Base-by-base conservation (phyloP, 75 land plant species). In the Cryptomeria japonica region DNA sequence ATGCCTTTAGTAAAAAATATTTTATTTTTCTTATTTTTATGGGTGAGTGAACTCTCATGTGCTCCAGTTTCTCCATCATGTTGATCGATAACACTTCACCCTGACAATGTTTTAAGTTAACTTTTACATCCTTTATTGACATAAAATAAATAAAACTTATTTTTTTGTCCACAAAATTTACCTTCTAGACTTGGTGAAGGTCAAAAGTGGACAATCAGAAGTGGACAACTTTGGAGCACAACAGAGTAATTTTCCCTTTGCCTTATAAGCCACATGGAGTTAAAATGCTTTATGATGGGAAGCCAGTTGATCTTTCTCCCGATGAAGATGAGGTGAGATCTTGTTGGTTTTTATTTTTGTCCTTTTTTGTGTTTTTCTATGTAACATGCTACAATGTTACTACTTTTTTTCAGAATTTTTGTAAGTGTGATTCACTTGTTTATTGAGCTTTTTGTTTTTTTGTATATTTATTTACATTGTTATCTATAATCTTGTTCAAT, bases 241-340 rank as follows among this genome's bases (percentile, higher is more conserved):
- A 87, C 89, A 98, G 99, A 87, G 98, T 97, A 42, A 96, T 97
- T 83, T 97, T 97, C 64, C 99, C 99, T 79, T 96, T 98, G 51
- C 92, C 99, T 39, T 97, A 97, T 91, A 89, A 92, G 87, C 94
- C 98, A 80, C 99, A 97, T 92, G 98, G 96, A 3, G 91, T 97
- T 14, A 97, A 95, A 90, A 95, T 97, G 91, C 97, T 97, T 25
- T 97, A 97, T 85, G 91, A 95, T 85, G 95, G 95, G 16, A 90
- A 96, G 86, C 93, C 95, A 42, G 98, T 97, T 87, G 93, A 93
- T 90, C 91, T 97, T 75, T 96, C 96, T 86, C 92, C 96, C 88
- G 97, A 90, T 88, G 95, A 97, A 83, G 99, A 97, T 90, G 99
- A 97, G 99, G 95, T 97, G 15, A 53, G 86, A 51, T 14, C 39